phyloP scores from a whole-genome alignment of 2,329 filamentous ascomycete genomes.

The Drechslera avenae region DNA sequence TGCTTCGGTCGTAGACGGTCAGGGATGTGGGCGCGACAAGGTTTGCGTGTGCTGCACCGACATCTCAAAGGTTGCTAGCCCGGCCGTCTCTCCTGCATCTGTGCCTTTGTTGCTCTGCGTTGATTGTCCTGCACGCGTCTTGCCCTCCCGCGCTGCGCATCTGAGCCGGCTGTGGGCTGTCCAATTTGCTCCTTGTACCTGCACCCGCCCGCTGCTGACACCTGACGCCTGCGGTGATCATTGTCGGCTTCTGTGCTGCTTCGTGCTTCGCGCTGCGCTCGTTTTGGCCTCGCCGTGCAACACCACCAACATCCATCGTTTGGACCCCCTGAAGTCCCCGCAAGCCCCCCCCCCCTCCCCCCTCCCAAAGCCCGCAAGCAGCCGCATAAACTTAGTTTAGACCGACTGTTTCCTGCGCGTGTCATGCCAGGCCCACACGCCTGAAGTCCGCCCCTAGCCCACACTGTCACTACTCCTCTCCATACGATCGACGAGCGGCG shows the following conservation, averaged over 20 bases:
- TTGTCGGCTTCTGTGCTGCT: conserved; percentile 9
- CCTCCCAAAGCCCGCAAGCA: conserved; percentile 14
- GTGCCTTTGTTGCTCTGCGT: conserved; percentile 1
- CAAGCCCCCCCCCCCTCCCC: conserved; percentile 5
- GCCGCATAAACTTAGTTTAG: conserved; percentile 23
- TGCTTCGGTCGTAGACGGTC: conserved; percentile 3
- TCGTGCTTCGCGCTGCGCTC: conserved; percentile 21
- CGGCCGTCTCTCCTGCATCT: conserved; percentile 15
- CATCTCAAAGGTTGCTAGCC: conserved; percentile 16
- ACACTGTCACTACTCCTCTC: conserved; percentile 4
- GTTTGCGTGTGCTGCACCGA: conserved; percentile 17
- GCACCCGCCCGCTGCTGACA: too few species aligned
- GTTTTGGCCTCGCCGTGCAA: conserved; percentile 21
- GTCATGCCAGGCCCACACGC: conserved; percentile 26
- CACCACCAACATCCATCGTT: conserved; percentile 24
- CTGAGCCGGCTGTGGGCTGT: not conserved
- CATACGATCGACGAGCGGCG: conserved; percentile 5
- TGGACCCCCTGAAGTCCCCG: conserved; percentile 23
- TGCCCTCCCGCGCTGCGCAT: conserved; percentile 1
- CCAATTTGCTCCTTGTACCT: not conserved
- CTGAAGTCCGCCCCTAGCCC: conserved; percentile 11
- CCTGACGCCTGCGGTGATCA: conserved; percentile 1
- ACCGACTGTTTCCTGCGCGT: conserved; percentile 24
- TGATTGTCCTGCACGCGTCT: conserved; percentile 4
- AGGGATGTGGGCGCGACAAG: conserved; percentile 13